phyloP scores from a whole-genome alignment of 495 filamentous ascomycete species.

The Daldinia grandis region DNA sequence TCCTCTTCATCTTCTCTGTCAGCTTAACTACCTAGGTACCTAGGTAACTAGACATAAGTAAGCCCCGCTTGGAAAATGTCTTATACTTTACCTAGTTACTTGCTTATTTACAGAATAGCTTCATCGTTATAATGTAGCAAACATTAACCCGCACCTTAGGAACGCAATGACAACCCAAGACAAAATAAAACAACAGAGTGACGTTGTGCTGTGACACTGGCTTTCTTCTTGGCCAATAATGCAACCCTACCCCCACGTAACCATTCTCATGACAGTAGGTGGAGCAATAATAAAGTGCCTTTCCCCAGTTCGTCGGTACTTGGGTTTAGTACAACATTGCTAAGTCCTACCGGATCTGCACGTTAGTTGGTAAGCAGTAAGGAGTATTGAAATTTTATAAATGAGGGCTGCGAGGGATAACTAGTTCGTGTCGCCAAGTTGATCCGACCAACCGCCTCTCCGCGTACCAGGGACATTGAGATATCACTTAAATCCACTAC shows the following conservation, averaged over 20 bases:
- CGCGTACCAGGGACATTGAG: constrained; percentile 2
- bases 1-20: not conserved
- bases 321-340: not conserved
- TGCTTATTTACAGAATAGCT: not conserved
- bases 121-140: not conserved
- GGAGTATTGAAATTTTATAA: constrained; percentile 1
- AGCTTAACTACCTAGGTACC: too few relatives aligned
- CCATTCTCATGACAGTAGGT: constrained; percentile 11
- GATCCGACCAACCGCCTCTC: not conserved
- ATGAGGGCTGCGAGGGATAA: constrained; percentile 5
- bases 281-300: constrained; percentile 11
- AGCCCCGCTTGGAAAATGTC: not conserved
- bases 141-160: not conserved
- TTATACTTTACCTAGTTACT: not conserved
- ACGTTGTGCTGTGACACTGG: not conserved
- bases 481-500: not conserved
- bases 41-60: too few relatives aligned
- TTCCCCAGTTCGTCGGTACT: constrained; percentile 21
- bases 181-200: not conserved
- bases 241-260: constrained; percentile 3
- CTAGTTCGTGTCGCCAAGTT: constrained; percentile 1
- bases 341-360: not conserved
- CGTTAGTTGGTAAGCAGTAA: constrained; percentile 1
- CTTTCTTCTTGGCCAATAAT: not conserved
- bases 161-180: not conserved